Base-by-base conservation (phyloP, 305 asterid species). In the Fraxinus velutina region DNA sequence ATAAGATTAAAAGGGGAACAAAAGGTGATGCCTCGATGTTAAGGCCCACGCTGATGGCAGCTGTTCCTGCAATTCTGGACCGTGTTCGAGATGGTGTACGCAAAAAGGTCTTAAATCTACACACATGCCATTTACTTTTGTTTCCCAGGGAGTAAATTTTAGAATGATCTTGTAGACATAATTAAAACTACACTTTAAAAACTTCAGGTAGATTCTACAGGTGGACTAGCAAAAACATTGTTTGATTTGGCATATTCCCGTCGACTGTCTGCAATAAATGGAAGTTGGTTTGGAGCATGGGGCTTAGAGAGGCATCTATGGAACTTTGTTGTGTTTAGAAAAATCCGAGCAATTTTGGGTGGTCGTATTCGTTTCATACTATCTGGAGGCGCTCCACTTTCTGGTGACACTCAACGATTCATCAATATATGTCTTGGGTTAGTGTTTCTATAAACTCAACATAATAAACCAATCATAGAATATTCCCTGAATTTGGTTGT, bases 221-320 rank as follows among this genome's bases (percentile, higher is more conserved):
- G 99, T 33, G 98, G 99, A 79, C 84, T 96, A 32, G 81, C 98
- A 5, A 94, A 94, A 91, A 90, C 77, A 86, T 88, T 96, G 75
- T 96, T 96, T 86, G 88, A 94, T 83, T 89, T 94, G 90, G 99
- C 97, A 81, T 94, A 90, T 90, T 79, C 92, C 81, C 98, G 99
- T 71, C 87, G 96, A 77, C 79, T 92, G 81, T 88, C 97, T 85
- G 92, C 98, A 42, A 86, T 93, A 78, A 94, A 94, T 82, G 99
- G 99, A 60, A 93, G 97, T 89, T 94, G 99, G 99, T 89, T 93
- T 83, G 98, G 99, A 32, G 98, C 98, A 27, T 94, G 99, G 99
- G 99, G 98, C 80, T 77, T 96, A 81, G 99, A 96, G 90, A 93
- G 88, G 87, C 81, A 88, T 57, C 77, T 96, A 1, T 94, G 99